Conservation (phyloP, 176 grass and related monocot genomes). For the Oryza meyeriana region DNA sequence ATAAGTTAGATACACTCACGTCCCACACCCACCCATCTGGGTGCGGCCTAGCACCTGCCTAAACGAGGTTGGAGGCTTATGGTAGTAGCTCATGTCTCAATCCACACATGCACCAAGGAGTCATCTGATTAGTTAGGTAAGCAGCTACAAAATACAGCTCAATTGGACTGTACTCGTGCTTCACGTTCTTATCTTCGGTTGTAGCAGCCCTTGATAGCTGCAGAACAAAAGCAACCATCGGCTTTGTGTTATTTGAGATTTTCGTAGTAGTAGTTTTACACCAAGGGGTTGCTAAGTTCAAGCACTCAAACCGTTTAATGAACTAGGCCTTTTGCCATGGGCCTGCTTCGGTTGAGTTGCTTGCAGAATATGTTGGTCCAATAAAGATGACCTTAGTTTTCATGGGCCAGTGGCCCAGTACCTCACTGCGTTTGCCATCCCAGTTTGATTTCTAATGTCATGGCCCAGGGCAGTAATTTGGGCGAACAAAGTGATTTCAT, state of each 20-base stretch:
- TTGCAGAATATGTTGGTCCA: neutral
- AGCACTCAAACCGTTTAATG: no score
- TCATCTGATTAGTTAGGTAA: neutral
- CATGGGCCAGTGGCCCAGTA: neutral
- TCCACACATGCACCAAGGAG: no score
- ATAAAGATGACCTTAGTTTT: neutral
- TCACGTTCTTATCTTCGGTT: neutral
- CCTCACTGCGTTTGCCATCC: neutral
- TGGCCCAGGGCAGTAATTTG: neutral
- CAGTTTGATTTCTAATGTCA: neutral
- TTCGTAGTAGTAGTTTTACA: neutral
- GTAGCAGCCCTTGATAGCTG: neutral
- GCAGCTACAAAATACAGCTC: neutral
- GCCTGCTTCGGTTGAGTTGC: neutral
- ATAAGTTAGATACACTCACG: no score
- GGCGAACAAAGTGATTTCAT: constrained; percentile 33
- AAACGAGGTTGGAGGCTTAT: no score
- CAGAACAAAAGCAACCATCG: neutral
- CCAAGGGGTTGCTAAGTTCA: neutral
- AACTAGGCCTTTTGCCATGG: neutral
- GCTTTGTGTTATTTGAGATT: neutral
- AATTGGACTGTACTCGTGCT: neutral
- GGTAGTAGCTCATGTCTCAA: no score
- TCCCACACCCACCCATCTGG: no score
- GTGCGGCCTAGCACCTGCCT: no score